Base-by-base conservation (phyloP, 495 filamentous ascomycete species). In the Neurospora cerealis region DNA sequence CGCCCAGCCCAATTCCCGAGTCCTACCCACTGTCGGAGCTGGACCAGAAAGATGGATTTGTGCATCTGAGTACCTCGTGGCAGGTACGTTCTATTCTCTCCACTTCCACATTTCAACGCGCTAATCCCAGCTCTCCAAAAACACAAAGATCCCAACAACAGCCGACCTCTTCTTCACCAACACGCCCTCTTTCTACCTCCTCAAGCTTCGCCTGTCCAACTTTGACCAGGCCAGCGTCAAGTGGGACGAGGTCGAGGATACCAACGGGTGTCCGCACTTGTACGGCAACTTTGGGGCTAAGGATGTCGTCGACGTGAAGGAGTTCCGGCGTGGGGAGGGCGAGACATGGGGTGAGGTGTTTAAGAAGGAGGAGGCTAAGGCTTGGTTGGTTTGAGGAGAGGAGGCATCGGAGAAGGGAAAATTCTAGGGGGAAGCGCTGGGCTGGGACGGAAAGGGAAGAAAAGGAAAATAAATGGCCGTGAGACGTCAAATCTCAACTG, bases 1-100 rank as follows among this genome's bases (percentile, higher is more conserved):
- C 86, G n/a, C 83, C 83, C 19, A 72, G 78, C 32, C 85, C 86
- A n/a, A 81, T 88, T 73, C 86, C 86, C 21, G 76, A 78, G 1
- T 72, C 78, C 72, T 86, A 85, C 72, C 86, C 85, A 17, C 82
- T 85, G 70, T 87, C 86, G 66, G 81, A 83, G 28, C 80, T 87
- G 8, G 87, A 88, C 77, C 80, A 78, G 72, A 77, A 85, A 69
- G 87, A 88, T 71, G 87, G 87, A 17, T 88, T 88, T 76, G 80
- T 88, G 8, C 87, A 88, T 69, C 75, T 88, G 21, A 87, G 85
- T 74, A 81, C 80, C 9, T 81, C 85, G 21, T 77, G 75, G 69
- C 87, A 86, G 80, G 85, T 85, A 79, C 73, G 80, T 75, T 32
- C 69, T 44, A 9, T 73, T 72, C 1, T 39, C 66, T 69, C 48